Evolutionary conservation across 1,139 yeast genomes (phyloP).

Genomic region (Zygoascus meyerae): DNA sequence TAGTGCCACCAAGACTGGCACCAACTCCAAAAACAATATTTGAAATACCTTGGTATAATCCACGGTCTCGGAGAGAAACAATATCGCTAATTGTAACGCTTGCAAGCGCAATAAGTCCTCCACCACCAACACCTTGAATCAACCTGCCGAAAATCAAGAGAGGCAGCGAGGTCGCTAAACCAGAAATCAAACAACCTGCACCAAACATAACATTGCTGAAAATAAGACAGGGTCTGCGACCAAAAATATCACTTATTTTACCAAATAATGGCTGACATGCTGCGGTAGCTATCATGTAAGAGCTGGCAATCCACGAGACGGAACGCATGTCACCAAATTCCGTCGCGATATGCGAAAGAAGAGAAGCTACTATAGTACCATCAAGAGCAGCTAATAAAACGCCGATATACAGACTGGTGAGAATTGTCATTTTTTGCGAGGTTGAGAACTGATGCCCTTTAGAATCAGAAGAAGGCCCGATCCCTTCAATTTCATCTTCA

Average conservation of each 20-base stretch:
- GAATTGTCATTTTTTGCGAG: conserved; percentile 3
- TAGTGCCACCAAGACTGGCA: conserved; percentile 50
- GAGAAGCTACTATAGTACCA: conserved; percentile 10
- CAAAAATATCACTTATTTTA: conserved; percentile 38
- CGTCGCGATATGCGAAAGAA: conserved; percentile 9
- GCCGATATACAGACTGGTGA: conserved; percentile 8
- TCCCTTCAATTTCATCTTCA: neutral
- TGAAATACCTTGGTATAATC: conserved; percentile 44
- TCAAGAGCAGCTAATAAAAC: conserved; percentile 10
- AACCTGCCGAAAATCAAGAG: conserved; percentile 45
- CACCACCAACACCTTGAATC: conserved; percentile 48
- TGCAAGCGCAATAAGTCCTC: conserved; percentile 44
- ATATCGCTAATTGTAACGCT: conserved; percentile 46
- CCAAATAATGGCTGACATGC: conserved; percentile 45
- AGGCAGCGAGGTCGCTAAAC: conserved; percentile 28
- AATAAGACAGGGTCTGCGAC: conserved; percentile 30
- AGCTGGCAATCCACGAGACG: conserved; percentile 48
- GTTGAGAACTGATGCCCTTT: neutral
- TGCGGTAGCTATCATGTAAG: conserved; percentile 43
- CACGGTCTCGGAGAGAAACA: conserved; percentile 45
- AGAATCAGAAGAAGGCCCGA: neutral
- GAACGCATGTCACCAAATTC: conserved; percentile 8
- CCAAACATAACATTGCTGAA: conserved; percentile 23
- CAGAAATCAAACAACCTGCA: conserved; percentile 33
- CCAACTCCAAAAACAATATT: conserved; percentile 51